Percentiles rank a stretch among this genome's conserved stretches.
These are phyloP conservation scores for Rhytidhysteron rufulum DNA, from an alignment of 2,329 filamentous ascomycete genomes.

Conservation along the genomic window DNA sequence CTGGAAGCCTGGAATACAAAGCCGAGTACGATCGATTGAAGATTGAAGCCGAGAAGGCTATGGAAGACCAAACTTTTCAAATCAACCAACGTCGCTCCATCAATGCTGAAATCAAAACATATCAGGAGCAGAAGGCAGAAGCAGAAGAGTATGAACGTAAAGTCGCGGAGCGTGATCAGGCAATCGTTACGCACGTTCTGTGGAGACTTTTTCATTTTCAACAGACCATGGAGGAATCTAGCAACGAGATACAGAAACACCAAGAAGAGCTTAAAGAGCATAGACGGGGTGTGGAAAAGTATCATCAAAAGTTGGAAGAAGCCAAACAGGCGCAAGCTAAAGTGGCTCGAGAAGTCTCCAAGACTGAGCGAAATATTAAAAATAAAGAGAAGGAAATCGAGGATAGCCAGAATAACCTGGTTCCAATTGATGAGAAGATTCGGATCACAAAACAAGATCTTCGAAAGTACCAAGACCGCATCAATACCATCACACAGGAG, in stretches of 20 bases:
- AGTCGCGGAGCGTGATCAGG: conserved; percentile 82
- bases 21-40: conserved; percentile 91
- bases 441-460: conserved; percentile 67
- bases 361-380: conserved; percentile 81
- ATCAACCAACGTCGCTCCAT: conserved; percentile 87
- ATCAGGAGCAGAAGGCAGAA: conserved; percentile 93
- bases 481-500: conserved; percentile 70
- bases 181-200: conserved; percentile 86
- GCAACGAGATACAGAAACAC: conserved; percentile 83
- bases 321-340: conserved; percentile 80
- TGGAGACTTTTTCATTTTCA: conserved; percentile 98
- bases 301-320: conserved; percentile 72
- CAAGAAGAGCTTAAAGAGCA: conserved; percentile 94
- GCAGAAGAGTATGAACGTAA: conserved; percentile 92
- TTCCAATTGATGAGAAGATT: conserved; percentile 92
- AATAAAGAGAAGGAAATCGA: conserved; percentile 83
- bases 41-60: conserved; percentile 76
- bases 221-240: conserved; percentile 86
- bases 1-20: conserved; percentile 91
- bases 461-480: conserved; percentile 63
- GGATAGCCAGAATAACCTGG: conserved; percentile 76
- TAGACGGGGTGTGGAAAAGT: conserved; percentile 80
- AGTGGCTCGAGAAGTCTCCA: conserved; percentile 70
- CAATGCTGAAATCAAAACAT: conserved; percentile 97
- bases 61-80: conserved; percentile 84